Evolutionary conservation across 1,284 basidiomycete species (phyloP).

Genomic region (Rhodotorula mucilaginosa): DNA sequence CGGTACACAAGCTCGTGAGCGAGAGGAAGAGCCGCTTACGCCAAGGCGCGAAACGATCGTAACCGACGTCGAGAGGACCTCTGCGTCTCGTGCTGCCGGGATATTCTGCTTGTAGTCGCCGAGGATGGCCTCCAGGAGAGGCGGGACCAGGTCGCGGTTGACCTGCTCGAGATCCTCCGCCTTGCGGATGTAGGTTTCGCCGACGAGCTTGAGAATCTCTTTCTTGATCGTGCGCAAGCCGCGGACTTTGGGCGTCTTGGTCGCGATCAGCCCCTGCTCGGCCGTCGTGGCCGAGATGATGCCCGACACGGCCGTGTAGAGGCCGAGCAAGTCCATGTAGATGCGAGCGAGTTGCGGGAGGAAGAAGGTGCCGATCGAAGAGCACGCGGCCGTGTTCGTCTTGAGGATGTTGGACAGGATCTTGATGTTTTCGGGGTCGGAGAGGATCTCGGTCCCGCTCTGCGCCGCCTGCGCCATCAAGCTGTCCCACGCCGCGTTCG

Average conservation of each 20-base stretch:
- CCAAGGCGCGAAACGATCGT: constrained; percentile 88
- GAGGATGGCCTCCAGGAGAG: constrained; percentile 91
- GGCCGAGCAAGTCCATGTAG: constrained; percentile 96
- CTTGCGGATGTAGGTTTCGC: constrained; percentile 80
- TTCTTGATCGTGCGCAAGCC: constrained; percentile 96
- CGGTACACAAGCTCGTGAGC: constrained; percentile 1
- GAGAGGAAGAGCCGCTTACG: constrained; percentile 55
- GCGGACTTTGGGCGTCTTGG: constrained; percentile 95
- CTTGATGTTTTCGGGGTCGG: constrained; percentile 91
- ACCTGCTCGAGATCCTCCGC: constrained; percentile 93
- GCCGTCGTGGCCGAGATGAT: constrained; percentile 93
- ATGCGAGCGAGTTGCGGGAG: constrained; percentile 92
- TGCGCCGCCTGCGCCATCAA: constrained; percentile 94
- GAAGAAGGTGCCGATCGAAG: constrained; percentile 95
- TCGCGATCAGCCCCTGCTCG: constrained; percentile 83
- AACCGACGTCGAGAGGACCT: constrained; percentile 96
- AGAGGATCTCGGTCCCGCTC: constrained; percentile 81
- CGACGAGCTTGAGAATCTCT: constrained; percentile 89
- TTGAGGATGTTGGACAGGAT: constrained; percentile 96
- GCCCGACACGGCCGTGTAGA: constrained; percentile 97
- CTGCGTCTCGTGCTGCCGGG: constrained; percentile 88
- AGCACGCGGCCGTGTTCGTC: constrained; percentile 97
- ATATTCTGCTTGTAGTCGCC: constrained; percentile 96
- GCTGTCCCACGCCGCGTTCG: constrained; percentile 98
- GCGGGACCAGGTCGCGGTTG: constrained; percentile 89